These are phyloP conservation scores for Neurospora terricola DNA, from an alignment of 495 filamentous ascomycete genomes.

Conservation along the genomic window DNA sequence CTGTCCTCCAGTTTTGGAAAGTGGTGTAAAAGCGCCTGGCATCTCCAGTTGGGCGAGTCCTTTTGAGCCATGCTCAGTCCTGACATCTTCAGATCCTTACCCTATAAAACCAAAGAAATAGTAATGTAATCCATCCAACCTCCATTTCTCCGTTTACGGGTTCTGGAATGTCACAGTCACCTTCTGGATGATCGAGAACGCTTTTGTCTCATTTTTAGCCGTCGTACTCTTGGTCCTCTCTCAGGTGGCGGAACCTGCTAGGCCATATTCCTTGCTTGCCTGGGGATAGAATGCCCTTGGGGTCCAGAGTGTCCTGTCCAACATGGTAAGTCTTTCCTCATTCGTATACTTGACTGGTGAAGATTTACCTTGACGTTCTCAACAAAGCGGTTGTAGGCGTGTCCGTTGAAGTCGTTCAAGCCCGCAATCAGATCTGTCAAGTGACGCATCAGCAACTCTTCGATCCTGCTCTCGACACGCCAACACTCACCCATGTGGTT, in stretches of 20 bases:
- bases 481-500: conserved; percentile 32
- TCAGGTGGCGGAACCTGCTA: conserved; percentile 16
- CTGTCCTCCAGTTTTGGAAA: background rate
- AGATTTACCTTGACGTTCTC: conserved; percentile 31
- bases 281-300: conserved; percentile 23
- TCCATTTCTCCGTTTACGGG: background rate
- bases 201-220: background rate
- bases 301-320: conserved; percentile 21
- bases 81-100: background rate
- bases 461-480: background rate
- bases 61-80: background rate
- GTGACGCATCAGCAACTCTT: background rate
- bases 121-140: background rate
- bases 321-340: background rate
- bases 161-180: background rate
- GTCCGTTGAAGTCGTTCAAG: conserved; percentile 34
- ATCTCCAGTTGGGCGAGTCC: background rate
- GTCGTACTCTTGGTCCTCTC: conserved; percentile 9
- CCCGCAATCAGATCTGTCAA: conserved; percentile 28
- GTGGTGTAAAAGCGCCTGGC: background rate
- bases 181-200: background rate
- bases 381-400: conserved; percentile 32
- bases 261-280: conserved; percentile 29
- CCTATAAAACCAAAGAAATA: background rate
- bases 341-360: background rate